Percentiles rank a stretch among this genome's conserved stretches.
Evolutionary conservation across 768 basidiomycete species (phyloP).

Genomic region (Tricholoma terreum): DNA sequence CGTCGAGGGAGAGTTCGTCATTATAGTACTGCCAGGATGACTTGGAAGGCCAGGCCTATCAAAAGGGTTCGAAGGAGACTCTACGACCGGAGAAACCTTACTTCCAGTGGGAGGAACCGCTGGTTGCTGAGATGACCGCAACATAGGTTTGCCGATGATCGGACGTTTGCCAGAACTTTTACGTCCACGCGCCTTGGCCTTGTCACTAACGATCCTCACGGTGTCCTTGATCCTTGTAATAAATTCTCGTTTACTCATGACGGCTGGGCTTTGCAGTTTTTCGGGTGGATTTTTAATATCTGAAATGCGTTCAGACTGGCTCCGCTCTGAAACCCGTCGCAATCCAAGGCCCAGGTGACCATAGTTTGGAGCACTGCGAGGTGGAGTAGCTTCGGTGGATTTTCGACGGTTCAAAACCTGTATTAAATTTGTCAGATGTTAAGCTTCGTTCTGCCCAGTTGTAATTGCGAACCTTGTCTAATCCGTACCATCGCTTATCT

Average conservation of each 20-base stretch:
- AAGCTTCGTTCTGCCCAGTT: constrained; percentile 14
- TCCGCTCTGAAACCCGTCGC: constrained; percentile 46
- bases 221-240: constrained; percentile 59
- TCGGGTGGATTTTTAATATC: constrained; percentile 24
- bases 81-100: constrained; percentile 21
- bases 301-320: constrained; percentile 22
- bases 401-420: constrained; percentile 12
- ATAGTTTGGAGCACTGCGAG: constrained; percentile 22
- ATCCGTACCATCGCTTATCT: constrained; percentile 69
- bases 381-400: constrained; percentile 13
- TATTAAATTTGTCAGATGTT: constrained; percentile 15
- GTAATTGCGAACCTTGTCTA: constrained; percentile 30
- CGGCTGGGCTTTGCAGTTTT: constrained; percentile 41
- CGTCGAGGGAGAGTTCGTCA: constrained; percentile 59
- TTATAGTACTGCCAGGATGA: constrained; percentile 45
- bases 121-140: constrained; percentile 27
- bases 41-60: constrained; percentile 37
- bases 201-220: constrained; percentile 67
- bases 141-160: constrained; percentile 58
- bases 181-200: constrained; percentile 38
- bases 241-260: constrained; percentile 73
- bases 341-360: constrained; percentile 45
- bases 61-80: constrained; percentile 39
- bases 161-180: constrained; percentile 39
- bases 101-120: constrained; percentile 5